phyloP scores from a whole-genome alignment of 225 moss, liverwort and hornwort species.

The Sphagnum contortum region DNA sequence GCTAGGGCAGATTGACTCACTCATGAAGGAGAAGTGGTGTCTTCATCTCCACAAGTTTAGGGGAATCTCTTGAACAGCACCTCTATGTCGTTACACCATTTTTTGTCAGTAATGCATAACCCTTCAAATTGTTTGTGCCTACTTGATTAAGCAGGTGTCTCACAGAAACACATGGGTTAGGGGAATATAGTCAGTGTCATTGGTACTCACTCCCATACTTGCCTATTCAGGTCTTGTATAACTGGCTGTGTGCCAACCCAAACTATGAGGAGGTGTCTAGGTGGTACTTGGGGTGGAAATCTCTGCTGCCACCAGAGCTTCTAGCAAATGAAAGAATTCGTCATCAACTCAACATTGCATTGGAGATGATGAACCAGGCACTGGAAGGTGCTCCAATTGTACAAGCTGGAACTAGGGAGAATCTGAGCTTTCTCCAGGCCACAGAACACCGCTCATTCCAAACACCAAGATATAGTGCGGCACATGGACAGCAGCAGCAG shows the following conservation, averaged over 20 bases:
- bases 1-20: too few species aligned
- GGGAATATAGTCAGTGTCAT: too few species aligned
- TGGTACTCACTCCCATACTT: too few species aligned
- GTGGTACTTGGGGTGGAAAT: constrained; percentile 93
- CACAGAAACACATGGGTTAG: too few species aligned
- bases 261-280: constrained; percentile 79
- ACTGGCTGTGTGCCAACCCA: constrained; percentile 82
- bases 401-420: constrained; percentile 61
- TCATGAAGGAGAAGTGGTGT: too few species aligned
- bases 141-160: too few species aligned
- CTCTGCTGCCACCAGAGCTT: constrained; percentile 69
- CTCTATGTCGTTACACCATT: too few species aligned
- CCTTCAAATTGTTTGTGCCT: too few species aligned
- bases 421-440: constrained; percentile 55
- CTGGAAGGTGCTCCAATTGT: constrained; percentile 58
- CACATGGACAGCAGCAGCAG: constrained; percentile 52
- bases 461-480: constrained; percentile 29
- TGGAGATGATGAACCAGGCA: constrained; percentile 80
- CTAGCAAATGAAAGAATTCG: constrained; percentile 82
- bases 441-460: constrained; percentile 68
- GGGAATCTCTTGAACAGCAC: too few species aligned
- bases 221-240: constrained; percentile 34
- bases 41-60: too few species aligned
- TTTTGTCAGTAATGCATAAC: too few species aligned
- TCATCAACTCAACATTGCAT: constrained; percentile 59